Evolutionary conservation across 768 basidiomycete species (phyloP).

Genomic region (Boletus subparvulus): DNA sequence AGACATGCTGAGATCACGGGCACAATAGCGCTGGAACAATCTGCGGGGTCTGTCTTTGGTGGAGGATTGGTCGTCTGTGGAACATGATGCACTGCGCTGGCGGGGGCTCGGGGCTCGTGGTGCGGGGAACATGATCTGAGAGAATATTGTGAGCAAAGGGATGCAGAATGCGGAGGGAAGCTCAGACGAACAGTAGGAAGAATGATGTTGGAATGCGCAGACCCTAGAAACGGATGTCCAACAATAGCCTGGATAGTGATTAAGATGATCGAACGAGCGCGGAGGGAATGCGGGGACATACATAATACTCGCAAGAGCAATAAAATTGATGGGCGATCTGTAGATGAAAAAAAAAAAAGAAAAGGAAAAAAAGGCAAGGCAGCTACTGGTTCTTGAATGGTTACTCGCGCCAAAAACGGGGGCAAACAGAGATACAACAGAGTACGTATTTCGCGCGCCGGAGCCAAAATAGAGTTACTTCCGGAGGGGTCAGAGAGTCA

Average conservation of each 20-base stretch:
- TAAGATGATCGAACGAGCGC: background rate
- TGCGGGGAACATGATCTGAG: slow-evolving; percentile 19
- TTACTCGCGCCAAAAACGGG: slow-evolving; percentile 1
- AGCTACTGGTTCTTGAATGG: background rate
- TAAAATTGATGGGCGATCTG: slow-evolving; percentile 4
- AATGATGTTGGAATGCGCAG: slow-evolving; percentile 1
- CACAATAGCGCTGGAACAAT: slow-evolving; percentile 11
- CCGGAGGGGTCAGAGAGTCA: background rate
- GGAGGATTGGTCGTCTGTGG: slow-evolving; percentile 17
- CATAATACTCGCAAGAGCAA: slow-evolving; percentile 16
- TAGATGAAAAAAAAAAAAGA: background rate
- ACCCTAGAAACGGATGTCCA: slow-evolving; percentile 16
- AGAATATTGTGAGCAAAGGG: background rate
- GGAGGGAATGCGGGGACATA: slow-evolving; percentile 9
- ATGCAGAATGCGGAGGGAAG: background rate
- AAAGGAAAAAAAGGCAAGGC: background rate
- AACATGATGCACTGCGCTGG: slow-evolving; percentile 19
- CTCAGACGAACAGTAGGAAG: background rate
- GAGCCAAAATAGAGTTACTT: slow-evolving; percentile 23
- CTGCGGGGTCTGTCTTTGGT: slow-evolving; percentile 11
- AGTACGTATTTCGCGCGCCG: slow-evolving; percentile 8
- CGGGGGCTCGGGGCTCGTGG: background rate
- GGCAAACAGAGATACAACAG: slow-evolving; percentile 19
- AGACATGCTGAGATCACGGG: slow-evolving; percentile 13
- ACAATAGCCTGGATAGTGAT: slow-evolving; percentile 17